Base-by-base conservation (phyloP, 2,329 filamentous ascomycete genomes). In the Penicillium hordei region DNA sequence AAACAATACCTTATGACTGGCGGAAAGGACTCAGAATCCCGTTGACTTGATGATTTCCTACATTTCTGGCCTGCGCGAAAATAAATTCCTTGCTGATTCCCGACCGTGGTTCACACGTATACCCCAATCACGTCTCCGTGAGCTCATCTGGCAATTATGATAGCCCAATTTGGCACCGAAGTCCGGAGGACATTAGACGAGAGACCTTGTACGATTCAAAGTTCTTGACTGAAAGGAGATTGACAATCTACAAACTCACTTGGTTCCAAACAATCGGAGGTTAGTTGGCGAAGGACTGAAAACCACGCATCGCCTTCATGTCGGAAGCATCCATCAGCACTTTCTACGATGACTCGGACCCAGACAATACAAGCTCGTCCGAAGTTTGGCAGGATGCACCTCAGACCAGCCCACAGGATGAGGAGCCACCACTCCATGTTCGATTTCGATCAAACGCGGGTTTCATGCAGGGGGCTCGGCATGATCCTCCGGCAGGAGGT, bases 361-460 rank as follows among this genome's bases (percentile, higher is more conserved):
- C 42, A 36, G 42, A 53, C 1, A 45, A 53, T 40, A 46, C 55
- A 42, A 53, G 21, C 23, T 43, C 43, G 27, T 48, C 55, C 25
- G 34, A 46, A 29, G 34, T 42, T 10, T 34, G 42, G 49, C 49
- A 42, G 13, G 42, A 53, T 40, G 42, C 55, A 23, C 40, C 55
- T 5, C 55, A 57, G n/a, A 48, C 13, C 17, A 53, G 17, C 5
- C 55, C 27, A 9, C 27, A 52, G 43, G 57, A 60, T 34, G 38
- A 49, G 1, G 17, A 45, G 12, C n/a, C 46, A 27, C 10, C 48
- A 5, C 52, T 48, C 3, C 60, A 59, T 4, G 59, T 68, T 8
- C 64, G 56, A 27, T 68, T 66, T 44, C 58, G 62, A 36, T 65
- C 65, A 15, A 54, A 54, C 9, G 25, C 38, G 25, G 50, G 5